Evolutionary conservation across 2,329 filamentous ascomycete genomes (phyloP).

Genomic region (Pyricularia grisea): DNA sequence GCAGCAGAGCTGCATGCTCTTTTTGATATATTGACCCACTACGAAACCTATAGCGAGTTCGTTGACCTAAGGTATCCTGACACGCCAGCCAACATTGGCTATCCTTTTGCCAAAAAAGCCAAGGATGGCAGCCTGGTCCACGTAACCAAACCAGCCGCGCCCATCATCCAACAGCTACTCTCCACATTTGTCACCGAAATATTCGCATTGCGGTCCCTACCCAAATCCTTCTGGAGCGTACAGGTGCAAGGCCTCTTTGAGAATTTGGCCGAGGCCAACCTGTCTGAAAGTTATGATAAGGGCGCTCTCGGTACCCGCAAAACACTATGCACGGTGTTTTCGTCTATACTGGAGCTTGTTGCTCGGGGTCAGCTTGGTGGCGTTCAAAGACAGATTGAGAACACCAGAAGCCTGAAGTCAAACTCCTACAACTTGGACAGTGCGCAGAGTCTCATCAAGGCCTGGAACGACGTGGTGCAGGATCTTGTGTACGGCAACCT

Average conservation of each 20-base stretch:
- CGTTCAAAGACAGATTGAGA: constrained; percentile 18
- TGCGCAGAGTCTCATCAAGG: constrained; percentile 49
- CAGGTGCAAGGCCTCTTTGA: constrained; percentile 49
- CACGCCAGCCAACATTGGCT: constrained; percentile 59
- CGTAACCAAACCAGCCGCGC: constrained; percentile 37
- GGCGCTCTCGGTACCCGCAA: constrained; percentile 65
- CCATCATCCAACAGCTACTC: constrained; percentile 60
- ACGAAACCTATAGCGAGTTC: constrained; percentile 58
- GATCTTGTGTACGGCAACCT: constrained; percentile 59
- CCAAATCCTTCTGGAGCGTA: constrained; percentile 55
- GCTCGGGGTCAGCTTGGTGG: constrained; percentile 59
- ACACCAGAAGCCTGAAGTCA: constrained; percentile 13
- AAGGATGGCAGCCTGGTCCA: constrained; percentile 4
- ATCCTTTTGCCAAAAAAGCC: constrained; percentile 43
- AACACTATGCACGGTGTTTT: constrained; percentile 62
- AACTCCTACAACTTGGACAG: constrained; percentile 44
- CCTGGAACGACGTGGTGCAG: constrained; percentile 59
- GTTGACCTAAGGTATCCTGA: constrained; percentile 58
- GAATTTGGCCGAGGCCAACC: constrained; percentile 54
- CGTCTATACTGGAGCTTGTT: constrained; percentile 60
- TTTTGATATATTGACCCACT: constrained; percentile 50
- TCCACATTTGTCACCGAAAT: constrained; percentile 54
- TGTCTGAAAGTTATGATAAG: constrained; percentile 78
- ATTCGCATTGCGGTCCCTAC: constrained; percentile 56
- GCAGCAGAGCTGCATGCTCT: constrained; percentile 39